Evolutionary conservation across 441 rosid genomes (phyloP).

Genomic region (Populus hybrid): DNA sequence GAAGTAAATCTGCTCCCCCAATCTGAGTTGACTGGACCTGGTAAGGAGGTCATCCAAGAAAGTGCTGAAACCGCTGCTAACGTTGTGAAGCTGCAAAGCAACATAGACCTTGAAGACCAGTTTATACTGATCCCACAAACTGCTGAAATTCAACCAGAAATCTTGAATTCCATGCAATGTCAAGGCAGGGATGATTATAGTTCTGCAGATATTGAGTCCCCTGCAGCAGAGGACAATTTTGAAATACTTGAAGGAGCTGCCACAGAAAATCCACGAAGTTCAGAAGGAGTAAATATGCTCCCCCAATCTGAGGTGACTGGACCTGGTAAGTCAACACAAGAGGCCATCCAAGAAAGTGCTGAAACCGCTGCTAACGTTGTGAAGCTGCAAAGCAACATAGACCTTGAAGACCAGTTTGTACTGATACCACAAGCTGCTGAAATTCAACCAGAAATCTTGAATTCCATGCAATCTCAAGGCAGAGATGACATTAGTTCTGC

Average conservation of each 20-base stretch:
- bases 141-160: conserved; percentile 22
- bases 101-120: conserved; percentile 14
- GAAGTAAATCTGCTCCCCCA: neutral
- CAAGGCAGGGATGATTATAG: conserved; percentile 10
- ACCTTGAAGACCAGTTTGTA: conserved; percentile 10
- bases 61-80: conserved; percentile 5
- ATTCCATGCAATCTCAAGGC: conserved; percentile 16
- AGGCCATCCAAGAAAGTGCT: conserved; percentile 16
- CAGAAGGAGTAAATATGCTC: conserved; percentile 5
- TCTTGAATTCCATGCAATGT: conserved; percentile 8
- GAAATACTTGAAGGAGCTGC: conserved; percentile 19
- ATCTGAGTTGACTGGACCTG: conserved; percentile 12
- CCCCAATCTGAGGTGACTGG: conserved; percentile 10
- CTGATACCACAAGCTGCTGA: conserved; percentile 15
- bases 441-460: conserved; percentile 16
- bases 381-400: conserved; percentile 22
- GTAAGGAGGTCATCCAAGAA: conserved; percentile 15
- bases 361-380: conserved; percentile 13
- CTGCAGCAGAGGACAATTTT: conserved; percentile 12
- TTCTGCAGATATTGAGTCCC: conserved; percentile 10
- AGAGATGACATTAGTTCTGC: conserved; percentile 5
- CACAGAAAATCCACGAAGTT: conserved; percentile 8
- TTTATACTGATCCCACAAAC: conserved; percentile 5
- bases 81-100: conserved; percentile 20
- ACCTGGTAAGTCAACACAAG: conserved; percentile 9